A percentile compares a stretch with the other conserved stretches of the same genome.
Conservation (phyloP, 2,329 filamentous ascomycete species). For the Cordyceps militaris region DNA sequence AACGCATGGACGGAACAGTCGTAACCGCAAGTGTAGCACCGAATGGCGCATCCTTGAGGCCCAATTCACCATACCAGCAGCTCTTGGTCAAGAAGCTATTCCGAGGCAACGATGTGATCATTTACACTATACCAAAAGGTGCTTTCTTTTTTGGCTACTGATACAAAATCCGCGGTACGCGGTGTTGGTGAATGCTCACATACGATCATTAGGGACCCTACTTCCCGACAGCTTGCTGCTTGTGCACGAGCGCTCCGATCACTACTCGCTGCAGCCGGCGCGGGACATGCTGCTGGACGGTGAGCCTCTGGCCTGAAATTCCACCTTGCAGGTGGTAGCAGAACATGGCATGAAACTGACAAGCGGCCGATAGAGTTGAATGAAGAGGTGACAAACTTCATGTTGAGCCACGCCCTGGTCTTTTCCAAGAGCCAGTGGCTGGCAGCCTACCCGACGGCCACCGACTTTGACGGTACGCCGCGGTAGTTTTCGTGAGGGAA, state of each 20-base stretch:
- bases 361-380: constrained; percentile 13
- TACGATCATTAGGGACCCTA: constrained; percentile 13
- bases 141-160: neutral
- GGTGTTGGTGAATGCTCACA: neutral
- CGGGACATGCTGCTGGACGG: constrained; percentile 13
- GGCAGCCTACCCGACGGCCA: neutral
- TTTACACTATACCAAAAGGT: constrained; percentile 17
- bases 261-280: constrained; percentile 19
- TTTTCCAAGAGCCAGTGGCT: constrained; percentile 16
- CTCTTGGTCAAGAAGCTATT: constrained; percentile 15
- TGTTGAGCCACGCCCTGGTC: neutral
- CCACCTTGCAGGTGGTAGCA: neutral
- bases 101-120: constrained; percentile 12
- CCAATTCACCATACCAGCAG: constrained; percentile 18
- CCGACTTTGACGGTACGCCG: neutral
- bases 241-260: constrained; percentile 20
- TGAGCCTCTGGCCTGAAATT: neutral
- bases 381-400: constrained; percentile 12
- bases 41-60: constrained; percentile 19
- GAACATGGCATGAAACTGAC: neutral
- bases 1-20: neutral
- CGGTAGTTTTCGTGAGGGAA: neutral
- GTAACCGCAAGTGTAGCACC: constrained; percentile 14
- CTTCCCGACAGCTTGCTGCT: constrained; percentile 17
- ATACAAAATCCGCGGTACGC: neutral